phyloP scores from a whole-genome alignment of 2,329 filamentous ascomycete genomes.

The Gliomastix tumulicola region DNA sequence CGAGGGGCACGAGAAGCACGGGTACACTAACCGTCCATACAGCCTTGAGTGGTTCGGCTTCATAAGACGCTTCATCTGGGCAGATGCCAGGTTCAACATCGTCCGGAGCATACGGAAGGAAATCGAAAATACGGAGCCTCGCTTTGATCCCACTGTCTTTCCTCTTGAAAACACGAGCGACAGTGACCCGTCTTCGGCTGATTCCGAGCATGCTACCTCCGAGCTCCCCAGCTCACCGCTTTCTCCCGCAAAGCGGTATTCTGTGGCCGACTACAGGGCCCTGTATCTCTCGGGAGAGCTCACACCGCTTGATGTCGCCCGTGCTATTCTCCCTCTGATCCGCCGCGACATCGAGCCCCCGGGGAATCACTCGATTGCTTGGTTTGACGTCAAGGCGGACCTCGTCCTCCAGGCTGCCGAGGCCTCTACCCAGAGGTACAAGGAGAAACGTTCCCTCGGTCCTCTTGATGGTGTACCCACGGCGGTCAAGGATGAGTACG shows the following conservation, averaged over 20 bases:
- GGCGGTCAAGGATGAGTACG: conserved; percentile 70
- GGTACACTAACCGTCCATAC: background rate
- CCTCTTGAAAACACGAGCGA: conserved; percentile 16
- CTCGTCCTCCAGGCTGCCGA: conserved; percentile 32
- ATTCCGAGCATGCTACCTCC: background rate
- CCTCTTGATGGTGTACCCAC: conserved; percentile 68
- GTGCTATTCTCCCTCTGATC: conserved; percentile 37
- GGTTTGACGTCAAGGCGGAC: conserved; percentile 34
- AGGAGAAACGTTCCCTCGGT: conserved; percentile 50
- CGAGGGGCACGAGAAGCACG: background rate
- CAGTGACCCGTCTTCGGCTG: background rate
- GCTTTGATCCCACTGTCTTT: conserved; percentile 38
- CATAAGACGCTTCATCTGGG: conserved; percentile 51
- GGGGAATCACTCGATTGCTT: conserved; percentile 33
- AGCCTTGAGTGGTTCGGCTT: conserved; percentile 49
- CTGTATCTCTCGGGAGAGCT: conserved; percentile 35
- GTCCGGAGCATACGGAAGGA: conserved; percentile 45
- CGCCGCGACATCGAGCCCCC: conserved; percentile 25
- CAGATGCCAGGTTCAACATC: conserved; percentile 54
- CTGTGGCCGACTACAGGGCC: conserved; percentile 34
- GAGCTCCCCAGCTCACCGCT: conserved; percentile 23
- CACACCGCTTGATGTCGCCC: conserved; percentile 37
- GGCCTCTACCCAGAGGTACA: conserved; percentile 37
- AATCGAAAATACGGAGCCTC: conserved; percentile 42
- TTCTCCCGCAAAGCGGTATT: conserved; percentile 20